phyloP scores from a whole-genome alignment of 306 rosid species.

The Senna tora region DNA sequence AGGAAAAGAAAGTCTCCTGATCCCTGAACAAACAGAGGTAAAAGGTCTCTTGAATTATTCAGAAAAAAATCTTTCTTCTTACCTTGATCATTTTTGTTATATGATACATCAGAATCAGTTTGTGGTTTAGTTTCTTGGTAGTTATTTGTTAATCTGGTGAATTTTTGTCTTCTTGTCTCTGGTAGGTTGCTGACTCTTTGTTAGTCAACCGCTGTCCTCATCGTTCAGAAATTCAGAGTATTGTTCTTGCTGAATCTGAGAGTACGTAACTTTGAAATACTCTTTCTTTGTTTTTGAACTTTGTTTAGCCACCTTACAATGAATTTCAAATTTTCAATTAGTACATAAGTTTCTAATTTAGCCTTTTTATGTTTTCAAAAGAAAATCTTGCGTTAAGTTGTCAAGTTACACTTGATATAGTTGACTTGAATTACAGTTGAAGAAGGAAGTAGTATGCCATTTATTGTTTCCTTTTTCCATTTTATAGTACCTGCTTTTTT shows the following conservation, averaged over 20 bases:
- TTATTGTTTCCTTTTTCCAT: not conserved
- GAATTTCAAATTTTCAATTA: not conserved
- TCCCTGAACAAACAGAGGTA: conserved; percentile 73
- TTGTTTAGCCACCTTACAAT: conserved; percentile 16
- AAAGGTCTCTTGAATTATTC: conserved; percentile 20
- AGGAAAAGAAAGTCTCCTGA: conserved; percentile 85
- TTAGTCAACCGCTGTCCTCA: conserved; percentile 80
- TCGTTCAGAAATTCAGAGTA: conserved; percentile 92
- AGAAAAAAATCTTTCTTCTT: conserved; percentile 20
- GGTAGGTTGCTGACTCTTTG: conserved; percentile 58
- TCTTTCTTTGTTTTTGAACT: conserved; percentile 5
- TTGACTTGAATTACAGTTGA: not conserved
- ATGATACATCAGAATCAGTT: not conserved
- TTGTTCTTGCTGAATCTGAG: conserved; percentile 69
- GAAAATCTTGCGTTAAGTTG: not conserved
- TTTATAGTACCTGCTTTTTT: not conserved
- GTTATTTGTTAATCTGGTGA: conserved; percentile 21
- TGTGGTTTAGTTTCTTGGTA: not conserved
- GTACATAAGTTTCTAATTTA: not conserved
- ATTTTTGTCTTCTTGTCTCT: conserved; percentile 28
- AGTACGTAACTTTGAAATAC: conserved; percentile 55
- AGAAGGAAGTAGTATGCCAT: not conserved
- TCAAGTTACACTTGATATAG: not conserved
- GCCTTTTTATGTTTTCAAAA: not conserved
- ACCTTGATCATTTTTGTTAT: conserved; percentile 12